Base-by-base conservation (phyloP, 2,329 filamentous ascomycete genomes). In the Trichophaea hybrida region DNA sequence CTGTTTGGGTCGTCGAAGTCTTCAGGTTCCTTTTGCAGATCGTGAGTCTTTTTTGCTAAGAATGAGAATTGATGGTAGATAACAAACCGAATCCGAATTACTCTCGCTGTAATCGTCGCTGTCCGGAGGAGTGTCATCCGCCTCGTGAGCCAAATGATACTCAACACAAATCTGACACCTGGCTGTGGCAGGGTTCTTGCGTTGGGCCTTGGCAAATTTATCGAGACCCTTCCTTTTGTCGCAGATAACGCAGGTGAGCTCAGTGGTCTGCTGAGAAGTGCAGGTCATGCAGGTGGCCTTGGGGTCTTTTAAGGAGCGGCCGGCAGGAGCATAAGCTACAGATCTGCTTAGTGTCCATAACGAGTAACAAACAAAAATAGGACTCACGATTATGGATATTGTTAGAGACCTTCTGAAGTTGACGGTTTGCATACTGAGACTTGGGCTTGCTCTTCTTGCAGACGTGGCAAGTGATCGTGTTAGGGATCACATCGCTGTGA, bases 191-290 rank as follows among this genome's bases (percentile, higher is more conserved):
- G 73, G 72, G 38, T 75, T 73, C 40, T 69, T 71, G 12, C 77
- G 73, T 69, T 80, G 78, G 7, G 65, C 68, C 62, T 77, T 79
- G 8, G 76, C 73, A 63, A 79, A 81, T 0, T 71, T 70, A 5
- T 75, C 72, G 1, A 78, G 61, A 0, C 72, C 71, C 64, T 79
- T 78, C 0, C 71, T 73, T 60, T 72, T 69, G 24, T 72, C 68
- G 65, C 78, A 80, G 53, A 74, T 69, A 44, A 61, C 69, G 66
- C 78, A 81, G 10, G 71, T 72, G 52, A 80, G 67, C 65, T 80
- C 77, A 7, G 72, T 69, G 2, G 71, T 66, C 59, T 74, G 74
- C 10, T 67, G 65, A 2, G 74, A 73, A n/a, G 73, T 73, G 62
- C 78, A 80, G 1, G 61, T 54, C 53, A 63, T 67, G 58, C 67